phyloP scores from a whole-genome alignment of 2,329 filamentous ascomycete genomes.

The Fusarium lyarnte region DNA sequence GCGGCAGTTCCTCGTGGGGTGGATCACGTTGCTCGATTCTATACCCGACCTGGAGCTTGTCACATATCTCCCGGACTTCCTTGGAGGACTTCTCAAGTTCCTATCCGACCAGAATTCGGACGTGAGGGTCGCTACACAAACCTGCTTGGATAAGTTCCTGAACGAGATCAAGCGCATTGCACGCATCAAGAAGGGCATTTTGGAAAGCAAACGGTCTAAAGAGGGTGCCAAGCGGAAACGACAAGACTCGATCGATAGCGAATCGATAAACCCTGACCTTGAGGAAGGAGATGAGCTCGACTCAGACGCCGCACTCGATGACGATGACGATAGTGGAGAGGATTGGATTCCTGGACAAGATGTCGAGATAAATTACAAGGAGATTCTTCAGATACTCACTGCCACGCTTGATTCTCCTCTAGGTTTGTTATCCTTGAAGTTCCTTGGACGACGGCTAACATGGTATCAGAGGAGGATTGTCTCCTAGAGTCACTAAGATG shows the following conservation, averaged over 20 bases:
- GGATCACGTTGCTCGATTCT: slow-evolving; percentile 93
- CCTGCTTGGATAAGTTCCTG: slow-evolving; percentile 87
- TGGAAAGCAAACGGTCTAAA: slow-evolving; percentile 80
- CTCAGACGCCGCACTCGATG: slow-evolving; percentile 66
- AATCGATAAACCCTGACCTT: slow-evolving; percentile 65
- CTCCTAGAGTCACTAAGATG: slow-evolving; percentile 90
- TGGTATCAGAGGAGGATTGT: slow-evolving; percentile 80
- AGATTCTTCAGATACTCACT: slow-evolving; percentile 90
- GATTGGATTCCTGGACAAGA: slow-evolving; percentile 99
- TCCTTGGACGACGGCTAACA: slow-evolving; percentile 20
- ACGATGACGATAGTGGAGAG: slow-evolving; percentile 75
- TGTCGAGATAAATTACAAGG: slow-evolving; percentile 91
- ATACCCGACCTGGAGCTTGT: slow-evolving; percentile 97
- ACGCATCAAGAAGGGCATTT: slow-evolving; percentile 89
- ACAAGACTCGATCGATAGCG: slow-evolving; percentile 74
- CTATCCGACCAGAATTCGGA: slow-evolving; percentile 90
- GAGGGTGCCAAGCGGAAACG: slow-evolving; percentile 75
- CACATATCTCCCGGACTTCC: slow-evolving; percentile 88
- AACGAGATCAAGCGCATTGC: slow-evolving; percentile 95
- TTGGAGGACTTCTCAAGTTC: slow-evolving; percentile 89
- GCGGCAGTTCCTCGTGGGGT: slow-evolving; percentile 92
- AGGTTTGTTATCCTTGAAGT: slow-evolving; percentile 59
- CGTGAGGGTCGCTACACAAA: slow-evolving; percentile 93
- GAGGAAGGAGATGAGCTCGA: slow-evolving; percentile 70
- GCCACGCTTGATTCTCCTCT: slow-evolving; percentile 85